These are phyloP conservation scores for Pyrenula massariospora DNA, from an alignment of 495 filamentous ascomycete species.

Conservation along the genomic window DNA sequence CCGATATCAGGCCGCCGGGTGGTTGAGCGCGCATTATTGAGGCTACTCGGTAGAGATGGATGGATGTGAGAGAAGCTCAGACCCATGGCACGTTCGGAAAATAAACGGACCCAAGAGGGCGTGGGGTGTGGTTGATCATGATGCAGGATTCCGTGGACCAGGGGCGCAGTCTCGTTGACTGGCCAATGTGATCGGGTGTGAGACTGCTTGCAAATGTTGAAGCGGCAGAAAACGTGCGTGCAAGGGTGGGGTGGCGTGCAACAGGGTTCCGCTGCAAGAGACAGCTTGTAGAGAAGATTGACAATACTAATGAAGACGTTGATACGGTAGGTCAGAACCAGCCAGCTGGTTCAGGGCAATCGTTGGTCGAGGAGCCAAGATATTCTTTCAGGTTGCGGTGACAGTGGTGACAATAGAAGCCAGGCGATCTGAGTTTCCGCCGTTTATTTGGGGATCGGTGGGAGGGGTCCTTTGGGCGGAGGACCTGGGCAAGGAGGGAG, in stretches of 20 bases:
- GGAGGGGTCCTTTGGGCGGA: slow-evolving; percentile 71
- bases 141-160: neutral
- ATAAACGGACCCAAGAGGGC: neutral
- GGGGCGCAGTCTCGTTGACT: neutral
- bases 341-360: neutral
- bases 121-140: neutral
- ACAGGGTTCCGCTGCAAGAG: neutral
- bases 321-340: too few relatives aligned
- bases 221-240: neutral
- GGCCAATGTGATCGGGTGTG: neutral
- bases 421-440: neutral
- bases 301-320: too few relatives aligned
- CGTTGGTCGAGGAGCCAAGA: neutral
- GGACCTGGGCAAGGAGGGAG: slow-evolving; percentile 80
- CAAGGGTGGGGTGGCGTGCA: neutral
- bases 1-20: too few relatives aligned
- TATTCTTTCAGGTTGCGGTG: neutral
- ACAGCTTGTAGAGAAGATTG: too few relatives aligned
- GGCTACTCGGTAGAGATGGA: neutral
- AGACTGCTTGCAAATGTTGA: neutral
- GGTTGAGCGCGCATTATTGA: neutral
- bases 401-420: neutral
- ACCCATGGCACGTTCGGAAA: neutral
- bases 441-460: slow-evolving; percentile 64
- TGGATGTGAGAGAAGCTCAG: neutral